Base-by-base conservation (phyloP, 2,329 filamentous ascomycete species). In the Microthyrium microscopicum region DNA sequence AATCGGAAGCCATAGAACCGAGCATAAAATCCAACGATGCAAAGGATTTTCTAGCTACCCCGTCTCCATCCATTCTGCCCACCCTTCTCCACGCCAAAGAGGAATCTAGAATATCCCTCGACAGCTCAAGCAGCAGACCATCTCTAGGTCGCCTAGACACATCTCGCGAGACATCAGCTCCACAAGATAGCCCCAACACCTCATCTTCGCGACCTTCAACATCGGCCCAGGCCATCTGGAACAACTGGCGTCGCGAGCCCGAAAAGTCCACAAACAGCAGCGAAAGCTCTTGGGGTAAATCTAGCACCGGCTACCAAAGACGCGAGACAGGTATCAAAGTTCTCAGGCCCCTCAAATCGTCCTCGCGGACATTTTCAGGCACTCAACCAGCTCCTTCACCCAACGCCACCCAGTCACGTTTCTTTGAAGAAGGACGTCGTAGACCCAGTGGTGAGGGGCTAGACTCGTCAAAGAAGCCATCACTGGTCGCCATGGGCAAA, bases 271-370 rank as follows among this genome's bases (percentile, higher is more conserved):
- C 43, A 31, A 42, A 39, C 34, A 33, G 20, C 34, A 25, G 28
- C 16, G n/a, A 29, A 13, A 24, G 20, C 11, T 26, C 31, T n/a
- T 29, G 29, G 26, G 18, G 32, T 11, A 38, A 35, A 15, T n/a
- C 26, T 12, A 21, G 72, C 44, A 52, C 55, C 17, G 73, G 74
- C 18, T 82, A 83, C 48, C 77, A 82, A 49, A 76, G 44, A 62
- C 75, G 42, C 56, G 72, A 48, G 62, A 70, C 78, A 31, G 75
- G 73, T 32, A 95, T 95, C 78, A 95, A 93, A 60, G 77, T 94
- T 2, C 62, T 95, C 33, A 83, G 84, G 47, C 75, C 87, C 1
- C 68, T 66, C 36, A 89, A 83, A 51, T 64, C 74, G 5, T 56
- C 57, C 16, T 57, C 58, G 18, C 68, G 75, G 11, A 56, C 57